A percentile compares a stretch with the other conserved stretches of the same genome.
Evolutionary conservation across 1,139 yeast species (phyloP).

Genomic region (Maudiozyma humilis): DNA sequence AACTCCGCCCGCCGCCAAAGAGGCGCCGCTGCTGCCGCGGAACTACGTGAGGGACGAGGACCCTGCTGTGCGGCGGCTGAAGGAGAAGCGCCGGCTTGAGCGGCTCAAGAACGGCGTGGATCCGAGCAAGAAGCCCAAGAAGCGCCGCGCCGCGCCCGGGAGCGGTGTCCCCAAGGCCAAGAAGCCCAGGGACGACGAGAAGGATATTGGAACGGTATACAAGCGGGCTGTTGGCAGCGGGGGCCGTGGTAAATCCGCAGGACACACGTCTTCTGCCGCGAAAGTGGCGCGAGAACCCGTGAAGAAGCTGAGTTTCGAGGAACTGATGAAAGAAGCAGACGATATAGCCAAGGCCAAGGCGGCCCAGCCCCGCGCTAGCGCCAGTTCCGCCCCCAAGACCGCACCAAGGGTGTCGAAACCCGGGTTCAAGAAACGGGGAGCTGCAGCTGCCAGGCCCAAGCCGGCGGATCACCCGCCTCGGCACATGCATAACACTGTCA

Average conservation of each 20-base stretch:
- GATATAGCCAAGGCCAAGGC: not conserved
- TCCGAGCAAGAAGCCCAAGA: slow-evolving; percentile 5
- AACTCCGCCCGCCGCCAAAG: slow-evolving; percentile 3
- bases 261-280: not conserved
- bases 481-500: too few species aligned
- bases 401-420: slow-evolving; percentile 8
- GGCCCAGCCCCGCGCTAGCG: not conserved
- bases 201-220: slow-evolving; percentile 15
- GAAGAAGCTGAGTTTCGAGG: slow-evolving; percentile 54
- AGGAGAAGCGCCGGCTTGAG: slow-evolving; percentile 56
- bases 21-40: slow-evolving; percentile 21
- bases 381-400: not conserved
- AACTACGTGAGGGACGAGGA: slow-evolving; percentile 31
- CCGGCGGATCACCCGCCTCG: too few species aligned
- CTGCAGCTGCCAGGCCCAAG: too few species aligned
- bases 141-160: not conserved
- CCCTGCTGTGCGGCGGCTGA: slow-evolving; percentile 45
- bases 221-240: slow-evolving; percentile 15
- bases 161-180: not conserved
- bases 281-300: slow-evolving; percentile 15
- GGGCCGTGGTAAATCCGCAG: slow-evolving; percentile 11
- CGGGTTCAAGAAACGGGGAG: slow-evolving; percentile 10
- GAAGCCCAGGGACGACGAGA: slow-evolving; percentile 14
- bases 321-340: slow-evolving; percentile 66
- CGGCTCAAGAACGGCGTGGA: slow-evolving; percentile 32